A percentile compares a stretch with the other conserved stretches of the same genome.
Conservation (phyloP, 805 yeast genomes). For the Candida chilensis region DNA sequence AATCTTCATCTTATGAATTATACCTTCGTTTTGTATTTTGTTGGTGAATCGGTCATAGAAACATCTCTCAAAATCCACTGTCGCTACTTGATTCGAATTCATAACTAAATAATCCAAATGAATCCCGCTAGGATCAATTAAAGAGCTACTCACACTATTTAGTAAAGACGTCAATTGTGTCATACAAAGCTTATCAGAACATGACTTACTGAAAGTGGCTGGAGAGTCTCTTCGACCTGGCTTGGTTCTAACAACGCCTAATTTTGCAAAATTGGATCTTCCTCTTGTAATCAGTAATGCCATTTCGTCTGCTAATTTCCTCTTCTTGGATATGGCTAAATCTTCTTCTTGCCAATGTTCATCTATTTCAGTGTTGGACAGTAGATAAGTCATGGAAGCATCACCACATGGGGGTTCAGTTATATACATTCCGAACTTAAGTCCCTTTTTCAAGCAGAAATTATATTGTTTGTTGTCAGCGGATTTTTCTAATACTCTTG, state of each 20-base stretch:
- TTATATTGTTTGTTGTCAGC: slow-evolving; percentile 1
- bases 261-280: slow-evolving; percentile 40
- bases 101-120: slow-evolving; percentile 42
- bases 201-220: slow-evolving; percentile 68
- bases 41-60: slow-evolving; percentile 20
- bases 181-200: slow-evolving; percentile 75
- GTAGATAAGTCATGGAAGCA: slow-evolving; percentile 44
- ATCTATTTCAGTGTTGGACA: slow-evolving; percentile 3
- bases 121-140: slow-evolving; percentile 20
- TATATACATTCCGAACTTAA: slow-evolving; percentile 48
- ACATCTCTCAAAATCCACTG: slow-evolving; percentile 27
- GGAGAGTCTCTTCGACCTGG: slow-evolving; percentile 86
- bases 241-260: slow-evolving; percentile 77
- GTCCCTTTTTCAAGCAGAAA: slow-evolving; percentile 21
- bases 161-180: slow-evolving; percentile 50
- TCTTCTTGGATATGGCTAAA: slow-evolving; percentile 3
- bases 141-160: slow-evolving; percentile 30
- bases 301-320: slow-evolving; percentile 7
- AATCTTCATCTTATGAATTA: background rate
- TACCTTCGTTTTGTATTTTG: too few relatives aligned
- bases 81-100: slow-evolving; percentile 18
- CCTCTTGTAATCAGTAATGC: slow-evolving; percentile 47
- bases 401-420: slow-evolving; percentile 92
- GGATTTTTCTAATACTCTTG: slow-evolving; percentile 7
- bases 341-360: slow-evolving; percentile 12